Evolutionary conservation across 2,329 filamentous ascomycete genomes (phyloP).

Genomic region (Talaromyces piceae): DNA sequence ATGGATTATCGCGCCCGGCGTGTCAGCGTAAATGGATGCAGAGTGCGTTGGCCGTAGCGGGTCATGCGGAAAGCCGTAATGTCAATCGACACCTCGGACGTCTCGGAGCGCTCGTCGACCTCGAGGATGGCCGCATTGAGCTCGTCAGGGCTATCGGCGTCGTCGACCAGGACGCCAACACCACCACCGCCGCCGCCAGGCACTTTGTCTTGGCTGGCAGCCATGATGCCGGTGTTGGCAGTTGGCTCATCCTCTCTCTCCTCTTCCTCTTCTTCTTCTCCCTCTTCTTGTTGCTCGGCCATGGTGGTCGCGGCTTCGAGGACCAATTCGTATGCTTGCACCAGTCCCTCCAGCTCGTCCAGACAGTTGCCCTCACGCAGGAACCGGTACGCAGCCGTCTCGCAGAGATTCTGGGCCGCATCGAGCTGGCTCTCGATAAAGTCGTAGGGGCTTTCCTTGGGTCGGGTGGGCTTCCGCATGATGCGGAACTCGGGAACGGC

Average conservation of each 20-base stretch:
- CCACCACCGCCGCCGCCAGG: too few relatives aligned
- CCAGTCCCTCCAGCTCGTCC: slow-evolving; percentile 7
- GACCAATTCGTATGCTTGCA: slow-evolving; percentile 8
- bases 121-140: slow-evolving; percentile 16
- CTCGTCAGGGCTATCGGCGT: background rate
- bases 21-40: slow-evolving; percentile 4
- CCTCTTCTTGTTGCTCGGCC: slow-evolving; percentile 2
- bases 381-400: slow-evolving; percentile 9
- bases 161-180: background rate
- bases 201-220: background rate
- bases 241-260: background rate
- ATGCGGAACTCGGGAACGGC: slow-evolving; percentile 4
- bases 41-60: slow-evolving; percentile 9
- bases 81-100: slow-evolving; percentile 28
- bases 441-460: slow-evolving; percentile 7
- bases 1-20: background rate
- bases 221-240: background rate
- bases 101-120: slow-evolving; percentile 28
- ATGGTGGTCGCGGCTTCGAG: slow-evolving; percentile 10
- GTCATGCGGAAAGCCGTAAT: slow-evolving; percentile 25
- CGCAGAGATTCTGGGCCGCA: slow-evolving; percentile 9
- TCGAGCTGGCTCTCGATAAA: slow-evolving; percentile 10
- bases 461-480: background rate
- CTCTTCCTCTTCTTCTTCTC: background rate
- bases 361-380: slow-evolving; percentile 10